Conservation (phyloP, 2,329 filamentous ascomycete genomes). For the Byssochlamys sp. region DNA sequence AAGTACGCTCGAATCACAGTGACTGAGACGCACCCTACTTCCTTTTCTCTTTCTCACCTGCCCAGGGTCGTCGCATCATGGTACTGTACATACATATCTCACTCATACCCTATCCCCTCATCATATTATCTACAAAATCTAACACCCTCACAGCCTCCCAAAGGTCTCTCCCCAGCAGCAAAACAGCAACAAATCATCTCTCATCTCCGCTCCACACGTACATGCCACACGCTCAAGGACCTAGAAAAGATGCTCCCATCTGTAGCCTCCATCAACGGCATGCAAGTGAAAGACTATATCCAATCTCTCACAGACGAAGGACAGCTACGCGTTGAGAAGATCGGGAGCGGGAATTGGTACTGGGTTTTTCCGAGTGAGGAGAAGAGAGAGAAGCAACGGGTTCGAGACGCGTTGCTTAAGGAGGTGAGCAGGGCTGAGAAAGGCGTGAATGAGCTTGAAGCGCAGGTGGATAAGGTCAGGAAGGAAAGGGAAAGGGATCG, state of each 20-base stretch:
- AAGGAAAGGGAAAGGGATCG: slow-evolving; percentile 16
- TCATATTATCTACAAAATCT: neutral
- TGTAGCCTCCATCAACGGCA: slow-evolving; percentile 54
- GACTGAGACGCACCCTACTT: no score
- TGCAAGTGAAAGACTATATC: slow-evolving; percentile 60
- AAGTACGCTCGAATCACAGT: no score
- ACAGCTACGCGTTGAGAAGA: slow-evolving; percentile 57
- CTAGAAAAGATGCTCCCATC: slow-evolving; percentile 55
- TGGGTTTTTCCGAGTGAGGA: slow-evolving; percentile 57
- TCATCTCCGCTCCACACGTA: slow-evolving; percentile 51
- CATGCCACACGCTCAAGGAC: slow-evolving; percentile 57
- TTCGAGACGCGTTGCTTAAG: slow-evolving; percentile 15
- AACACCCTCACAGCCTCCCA: slow-evolving; percentile 33
- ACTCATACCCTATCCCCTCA: no score
- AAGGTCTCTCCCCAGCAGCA: slow-evolving; percentile 45
- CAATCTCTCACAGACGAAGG: slow-evolving; percentile 53
- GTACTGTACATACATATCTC: no score
- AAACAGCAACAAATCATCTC: slow-evolving; percentile 51
- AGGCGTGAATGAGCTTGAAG: slow-evolving; percentile 23
- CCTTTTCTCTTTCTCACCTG: no score
- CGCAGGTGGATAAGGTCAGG: slow-evolving; percentile 23
- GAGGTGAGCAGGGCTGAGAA: slow-evolving; percentile 22
- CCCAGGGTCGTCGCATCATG: no score
- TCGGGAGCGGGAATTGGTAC: slow-evolving; percentile 63
- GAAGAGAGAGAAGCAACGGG: slow-evolving; percentile 36